Conservation (phyloP, 768 basidiomycete species). For the Lyophyllum semitale region DNA sequence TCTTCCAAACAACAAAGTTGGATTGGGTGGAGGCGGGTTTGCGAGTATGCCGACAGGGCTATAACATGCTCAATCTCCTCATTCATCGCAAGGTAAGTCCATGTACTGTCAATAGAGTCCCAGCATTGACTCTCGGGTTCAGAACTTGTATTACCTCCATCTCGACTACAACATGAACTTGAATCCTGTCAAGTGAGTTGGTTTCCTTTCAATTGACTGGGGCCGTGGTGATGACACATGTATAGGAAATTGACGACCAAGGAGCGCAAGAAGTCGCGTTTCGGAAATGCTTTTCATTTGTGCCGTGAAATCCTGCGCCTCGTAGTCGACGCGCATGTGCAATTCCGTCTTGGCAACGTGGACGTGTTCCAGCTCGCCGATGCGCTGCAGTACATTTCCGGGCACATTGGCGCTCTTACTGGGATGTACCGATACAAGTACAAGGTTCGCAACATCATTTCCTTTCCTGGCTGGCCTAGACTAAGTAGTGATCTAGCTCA, state of each 20-base stretch:
- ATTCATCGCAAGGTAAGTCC: constrained; percentile 90
- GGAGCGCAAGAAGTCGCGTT: constrained; percentile 99
- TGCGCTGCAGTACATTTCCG: constrained; percentile 96
- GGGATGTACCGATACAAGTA: constrained; percentile 99
- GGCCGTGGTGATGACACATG: background rate
- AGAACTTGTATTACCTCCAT: constrained; percentile 93
- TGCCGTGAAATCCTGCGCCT: constrained; percentile 97
- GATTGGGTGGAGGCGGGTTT: constrained; percentile 99
- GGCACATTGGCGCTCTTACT: constrained; percentile 95
- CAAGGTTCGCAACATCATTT: constrained; percentile 57
- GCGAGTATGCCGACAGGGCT: constrained; percentile 98
- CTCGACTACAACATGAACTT: constrained; percentile 98
- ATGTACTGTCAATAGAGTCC: background rate
- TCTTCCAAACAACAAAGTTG: constrained; percentile 96
- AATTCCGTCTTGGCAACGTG: constrained; percentile 96
- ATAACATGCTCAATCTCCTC: constrained; percentile 98
- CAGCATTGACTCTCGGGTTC: constrained; percentile 7
- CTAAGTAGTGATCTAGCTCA: constrained; percentile 55
- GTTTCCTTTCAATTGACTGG: background rate
- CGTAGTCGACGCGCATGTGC: constrained; percentile 98
- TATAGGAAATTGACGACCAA: constrained; percentile 94
- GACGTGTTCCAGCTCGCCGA: constrained; percentile 99
- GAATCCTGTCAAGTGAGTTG: constrained; percentile 83
- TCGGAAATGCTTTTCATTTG: constrained; percentile 98
- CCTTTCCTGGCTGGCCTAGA: background rate